Evolutionary conservation across 441 rosid genomes (phyloP).

Genomic region (Populus hybrid): DNA sequence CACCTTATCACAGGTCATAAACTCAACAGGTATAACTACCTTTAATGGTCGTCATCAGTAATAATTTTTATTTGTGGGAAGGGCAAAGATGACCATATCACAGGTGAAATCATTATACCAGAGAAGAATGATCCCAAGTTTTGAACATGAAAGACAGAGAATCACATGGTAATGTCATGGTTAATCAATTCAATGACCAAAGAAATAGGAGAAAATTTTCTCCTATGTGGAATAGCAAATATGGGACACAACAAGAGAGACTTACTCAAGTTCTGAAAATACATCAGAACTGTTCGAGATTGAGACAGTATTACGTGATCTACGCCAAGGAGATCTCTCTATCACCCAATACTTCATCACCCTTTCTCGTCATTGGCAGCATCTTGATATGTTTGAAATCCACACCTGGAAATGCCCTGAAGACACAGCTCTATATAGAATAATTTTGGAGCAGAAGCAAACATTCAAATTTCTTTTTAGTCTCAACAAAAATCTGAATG

Average conservation of each 20-base stretch:
- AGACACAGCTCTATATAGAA: not conserved
- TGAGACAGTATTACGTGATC: not conserved
- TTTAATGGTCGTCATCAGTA: slow-evolving; percentile 3
- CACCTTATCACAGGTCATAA: not conserved
- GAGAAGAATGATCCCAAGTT: not conserved
- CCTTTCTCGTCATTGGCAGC: not conserved
- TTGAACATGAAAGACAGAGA: not conserved
- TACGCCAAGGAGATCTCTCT: not conserved
- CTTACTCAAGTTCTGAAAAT: not conserved
- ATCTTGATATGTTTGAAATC: not conserved
- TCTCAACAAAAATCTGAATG: not conserved
- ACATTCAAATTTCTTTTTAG: not conserved
- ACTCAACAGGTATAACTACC: not conserved
- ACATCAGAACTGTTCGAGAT: not conserved
- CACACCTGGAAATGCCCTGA: not conserved
- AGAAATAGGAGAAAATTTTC: not conserved
- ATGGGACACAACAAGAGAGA: not conserved
- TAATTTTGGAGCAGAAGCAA: not conserved
- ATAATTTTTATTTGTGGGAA: not conserved
- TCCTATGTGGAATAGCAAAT: not conserved
- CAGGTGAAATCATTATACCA: not conserved
- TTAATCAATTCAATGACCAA: slow-evolving; percentile 4
- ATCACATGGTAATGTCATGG: slow-evolving; percentile 6
- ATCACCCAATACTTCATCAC: slow-evolving; percentile 6
- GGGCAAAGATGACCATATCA: not conserved